Evolutionary conservation across 202 grass and related monocot species (phyloP), one percentile per base, ranked within the genome.

Genomic region (Cymbopogon flexuosus): DNA sequence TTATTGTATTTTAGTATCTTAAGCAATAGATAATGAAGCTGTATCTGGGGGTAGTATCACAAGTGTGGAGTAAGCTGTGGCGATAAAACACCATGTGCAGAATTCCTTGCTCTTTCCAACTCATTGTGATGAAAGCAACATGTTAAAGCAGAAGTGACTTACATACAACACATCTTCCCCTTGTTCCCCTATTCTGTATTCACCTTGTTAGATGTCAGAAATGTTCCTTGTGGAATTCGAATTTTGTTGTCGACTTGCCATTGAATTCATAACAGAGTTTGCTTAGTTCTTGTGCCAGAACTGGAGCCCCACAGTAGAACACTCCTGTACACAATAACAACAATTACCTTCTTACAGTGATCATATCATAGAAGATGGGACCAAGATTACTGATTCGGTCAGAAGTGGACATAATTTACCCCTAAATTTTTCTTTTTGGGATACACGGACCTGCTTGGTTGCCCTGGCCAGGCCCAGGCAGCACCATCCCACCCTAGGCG

Each of bases 181-280:
- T 47, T 67, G 37, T 27, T 77, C 73, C 30, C 35, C 76, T 73
- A 62, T 35, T 72, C 3, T 36, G 24, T 64, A 84, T 81, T 75
- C 67, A 80, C 62, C 31, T 84, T 63, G 45, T 22, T 68, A 19
- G 27, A 24, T 12, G 64, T 93, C 83, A 97, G 89, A 97, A 97
- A 87, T 97, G 90, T 66, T 97, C 93, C 88, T 97, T 97, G 84
- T 87, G 93, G 81, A 97, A 97, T 65, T 97, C 93, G 34, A 97
- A 97, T 79, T 88, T 92, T 5, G 93, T 76, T 56, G 88, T 88
- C 16, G 84, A 83, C 83, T 84, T 97, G 54, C 75, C 86, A 70
- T 93, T 97, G 74, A 89, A 91, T 22, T 93, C 93, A 24, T 89
- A 88, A 69, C 93, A 97, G 83, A 91, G 90, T 47, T 82, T 87